Conservation (phyloP, 345 rosid genomes). For the Clarkia xantiana region DNA sequence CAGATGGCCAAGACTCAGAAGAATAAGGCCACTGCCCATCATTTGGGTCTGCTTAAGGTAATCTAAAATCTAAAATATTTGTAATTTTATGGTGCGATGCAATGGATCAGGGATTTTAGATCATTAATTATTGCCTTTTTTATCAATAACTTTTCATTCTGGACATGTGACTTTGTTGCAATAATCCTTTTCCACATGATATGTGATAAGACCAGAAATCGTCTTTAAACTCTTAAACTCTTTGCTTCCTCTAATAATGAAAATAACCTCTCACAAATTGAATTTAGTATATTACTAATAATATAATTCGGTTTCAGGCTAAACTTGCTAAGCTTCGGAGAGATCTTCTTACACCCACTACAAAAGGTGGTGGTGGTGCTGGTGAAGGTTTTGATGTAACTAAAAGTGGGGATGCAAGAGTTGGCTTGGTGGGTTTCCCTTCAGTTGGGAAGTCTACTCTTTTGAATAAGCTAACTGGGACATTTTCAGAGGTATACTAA, state of each 20-base stretch:
- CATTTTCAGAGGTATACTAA: conserved; percentile 74
- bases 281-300: neutral
- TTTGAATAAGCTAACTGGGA: conserved; percentile 80
- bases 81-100: too few relatives aligned
- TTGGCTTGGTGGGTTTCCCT: conserved; percentile 93
- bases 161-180: too few relatives aligned
- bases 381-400: conserved; percentile 99
- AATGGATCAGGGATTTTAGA: too few relatives aligned
- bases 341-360: conserved; percentile 76
- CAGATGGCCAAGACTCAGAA: conserved; percentile 98
- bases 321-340: conserved; percentile 89
- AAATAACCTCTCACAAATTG: too few relatives aligned
- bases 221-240: too few relatives aligned
- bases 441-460: conserved; percentile 98
- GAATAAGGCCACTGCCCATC: conserved; percentile 97
- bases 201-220: too few relatives aligned
- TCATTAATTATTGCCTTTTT: too few relatives aligned
- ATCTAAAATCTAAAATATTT: too few relatives aligned
- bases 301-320: conserved; percentile 34
- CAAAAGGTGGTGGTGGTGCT: conserved; percentile 81
- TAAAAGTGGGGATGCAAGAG: conserved; percentile 92
- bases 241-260: too few relatives aligned
- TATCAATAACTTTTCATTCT: too few relatives aligned
- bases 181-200: too few relatives aligned
- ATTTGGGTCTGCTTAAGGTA: conserved; percentile 93